Conservation (phyloP, 306 rosid genomes). For the Fragaria ananassa region DNA sequence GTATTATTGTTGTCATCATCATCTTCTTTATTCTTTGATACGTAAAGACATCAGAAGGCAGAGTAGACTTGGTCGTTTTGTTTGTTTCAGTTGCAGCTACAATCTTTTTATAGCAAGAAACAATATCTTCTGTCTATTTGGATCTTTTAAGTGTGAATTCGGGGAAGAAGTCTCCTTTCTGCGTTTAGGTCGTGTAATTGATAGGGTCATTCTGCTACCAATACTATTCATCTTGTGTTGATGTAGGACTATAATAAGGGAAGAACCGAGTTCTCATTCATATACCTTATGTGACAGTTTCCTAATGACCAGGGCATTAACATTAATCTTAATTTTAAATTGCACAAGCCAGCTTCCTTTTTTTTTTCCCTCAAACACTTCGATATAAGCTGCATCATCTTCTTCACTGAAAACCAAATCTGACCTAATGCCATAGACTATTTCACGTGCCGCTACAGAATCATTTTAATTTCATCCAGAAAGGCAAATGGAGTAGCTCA, state of each 20-base stretch:
- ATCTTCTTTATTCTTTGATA: neutral
- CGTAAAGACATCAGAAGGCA: neutral
- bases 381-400: neutral
- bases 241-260: neutral
- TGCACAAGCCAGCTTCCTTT: neutral
- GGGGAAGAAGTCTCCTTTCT: neutral
- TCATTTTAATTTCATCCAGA: too few relatives aligned
- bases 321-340: neutral
- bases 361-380: neutral
- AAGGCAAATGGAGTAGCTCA: too few relatives aligned
- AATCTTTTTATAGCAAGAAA: neutral
- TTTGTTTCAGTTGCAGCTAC: neutral
- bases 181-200: neutral
- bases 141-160: neutral
- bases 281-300: neutral
- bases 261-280: neutral
- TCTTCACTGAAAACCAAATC: slow-evolving; percentile 3
- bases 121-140: neutral
- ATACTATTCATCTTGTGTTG: neutral
- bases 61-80: neutral
- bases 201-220: neutral
- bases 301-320: neutral
- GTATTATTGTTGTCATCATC: neutral
- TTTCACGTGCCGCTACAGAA: too few relatives aligned
- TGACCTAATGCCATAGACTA: too few relatives aligned